Evolutionary conservation across 176 grass and related monocot species (phyloP).

Genomic region (Cenchrus fungigraminus): DNA sequence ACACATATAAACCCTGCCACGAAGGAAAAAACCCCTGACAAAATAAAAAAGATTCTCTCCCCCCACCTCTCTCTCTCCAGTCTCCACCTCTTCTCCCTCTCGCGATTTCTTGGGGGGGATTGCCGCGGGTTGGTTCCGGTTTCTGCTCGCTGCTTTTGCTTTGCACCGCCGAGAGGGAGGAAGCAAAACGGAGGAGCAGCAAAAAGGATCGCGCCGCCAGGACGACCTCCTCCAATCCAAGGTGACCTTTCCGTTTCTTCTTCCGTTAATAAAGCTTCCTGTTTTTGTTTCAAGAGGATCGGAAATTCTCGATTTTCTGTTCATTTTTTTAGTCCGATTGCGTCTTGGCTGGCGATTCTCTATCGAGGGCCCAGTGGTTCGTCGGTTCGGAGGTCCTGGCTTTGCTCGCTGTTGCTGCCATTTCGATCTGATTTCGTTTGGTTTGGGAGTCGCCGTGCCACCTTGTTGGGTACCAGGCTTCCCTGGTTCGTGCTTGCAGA

Average conservation of each 20-base stretch:
- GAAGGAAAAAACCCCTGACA: conserved; percentile 24
- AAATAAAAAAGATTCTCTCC: conserved; percentile 36
- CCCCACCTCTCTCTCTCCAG: background rate
- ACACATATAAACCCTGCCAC: conserved; percentile 46
- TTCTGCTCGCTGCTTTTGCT: conserved; percentile 7
- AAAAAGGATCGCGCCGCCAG: background rate
- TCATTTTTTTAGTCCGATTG: background rate
- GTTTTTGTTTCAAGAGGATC: background rate
- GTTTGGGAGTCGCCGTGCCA: background rate
- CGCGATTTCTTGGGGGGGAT: background rate
- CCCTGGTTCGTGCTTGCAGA: background rate
- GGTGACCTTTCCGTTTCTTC: conserved; percentile 7
- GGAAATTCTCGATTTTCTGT: background rate
- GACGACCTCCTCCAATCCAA: background rate
- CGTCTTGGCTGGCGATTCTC: background rate
- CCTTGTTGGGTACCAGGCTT: background rate
- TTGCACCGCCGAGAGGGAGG: background rate
- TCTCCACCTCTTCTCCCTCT: too few species aligned
- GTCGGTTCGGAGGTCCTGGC: background rate
- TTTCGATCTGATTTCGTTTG: conserved; percentile 33
- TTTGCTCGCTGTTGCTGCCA: background rate
- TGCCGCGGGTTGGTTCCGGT: background rate
- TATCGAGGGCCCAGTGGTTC: background rate
- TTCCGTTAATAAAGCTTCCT: background rate
- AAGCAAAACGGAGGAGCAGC: background rate